Conservation (phyloP, 179 eudicot species). For the Beta corolliflora region DNA sequence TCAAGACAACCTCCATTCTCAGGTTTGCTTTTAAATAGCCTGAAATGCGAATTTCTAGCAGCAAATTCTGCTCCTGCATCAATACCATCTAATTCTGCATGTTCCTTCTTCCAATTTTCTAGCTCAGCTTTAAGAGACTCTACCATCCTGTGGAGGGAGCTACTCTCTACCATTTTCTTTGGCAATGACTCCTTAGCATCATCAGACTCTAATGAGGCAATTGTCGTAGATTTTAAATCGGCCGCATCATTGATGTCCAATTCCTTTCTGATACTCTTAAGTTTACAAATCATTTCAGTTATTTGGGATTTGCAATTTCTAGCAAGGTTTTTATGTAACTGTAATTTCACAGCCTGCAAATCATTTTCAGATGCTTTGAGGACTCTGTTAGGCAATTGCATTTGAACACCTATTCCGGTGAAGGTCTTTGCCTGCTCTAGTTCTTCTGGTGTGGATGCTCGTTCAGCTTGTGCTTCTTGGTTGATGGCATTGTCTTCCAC, state of each 20-base stretch:
- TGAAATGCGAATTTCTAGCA: slow-evolving; percentile 11
- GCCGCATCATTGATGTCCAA: not conserved
- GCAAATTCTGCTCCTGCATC: slow-evolving; percentile 18
- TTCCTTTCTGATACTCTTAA: slow-evolving; percentile 22
- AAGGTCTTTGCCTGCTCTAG: slow-evolving; percentile 12
- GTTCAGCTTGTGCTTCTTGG: slow-evolving; percentile 19
- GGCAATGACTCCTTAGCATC: slow-evolving; percentile 19
- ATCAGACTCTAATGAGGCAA: slow-evolving; percentile 10
- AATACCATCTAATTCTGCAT: slow-evolving; percentile 27
- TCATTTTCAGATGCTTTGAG: slow-evolving; percentile 11
- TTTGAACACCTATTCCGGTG: slow-evolving; percentile 25
- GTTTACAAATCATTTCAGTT: slow-evolving; percentile 21
- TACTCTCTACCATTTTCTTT: slow-evolving; percentile 26
- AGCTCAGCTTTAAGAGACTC: slow-evolving; percentile 35
- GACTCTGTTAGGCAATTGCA: slow-evolving; percentile 16
- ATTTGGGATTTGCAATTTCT: slow-evolving; percentile 23
- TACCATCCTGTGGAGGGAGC: slow-evolving; percentile 26
- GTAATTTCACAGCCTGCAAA: slow-evolving; percentile 12
- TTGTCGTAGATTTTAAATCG: slow-evolving; percentile 11
- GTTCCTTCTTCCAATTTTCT: slow-evolving; percentile 32
- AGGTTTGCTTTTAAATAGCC: slow-evolving; percentile 8
- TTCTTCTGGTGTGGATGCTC: slow-evolving; percentile 10
- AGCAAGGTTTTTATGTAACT: slow-evolving; percentile 15
- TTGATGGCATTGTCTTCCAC: slow-evolving; percentile 14
- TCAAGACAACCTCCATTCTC: slow-evolving; percentile 20